phyloP scores from a whole-genome alignment of 768 basidiomycete species.

The Mycena sanguinolenta region DNA sequence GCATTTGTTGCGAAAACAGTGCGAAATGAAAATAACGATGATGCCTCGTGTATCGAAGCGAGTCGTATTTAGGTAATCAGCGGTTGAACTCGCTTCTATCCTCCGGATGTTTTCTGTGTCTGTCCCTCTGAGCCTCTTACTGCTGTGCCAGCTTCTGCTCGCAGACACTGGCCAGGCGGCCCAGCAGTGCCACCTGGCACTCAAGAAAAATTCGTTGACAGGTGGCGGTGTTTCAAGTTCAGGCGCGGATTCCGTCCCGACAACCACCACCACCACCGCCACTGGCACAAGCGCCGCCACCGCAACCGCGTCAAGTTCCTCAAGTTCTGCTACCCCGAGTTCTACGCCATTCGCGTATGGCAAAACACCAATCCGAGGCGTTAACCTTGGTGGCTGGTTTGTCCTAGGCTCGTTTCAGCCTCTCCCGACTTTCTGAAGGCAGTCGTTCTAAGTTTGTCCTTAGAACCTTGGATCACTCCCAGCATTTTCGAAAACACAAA shows the following conservation, averaged over 20 bases:
- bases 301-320: not conserved
- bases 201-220: slow-evolving; percentile 30
- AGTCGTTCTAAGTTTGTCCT: slow-evolving; percentile 77
- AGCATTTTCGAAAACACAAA: slow-evolving; percentile 76
- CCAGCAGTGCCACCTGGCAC: slow-evolving; percentile 49
- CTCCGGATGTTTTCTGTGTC: slow-evolving; percentile 30
- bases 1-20: not conserved
- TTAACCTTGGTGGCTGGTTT: slow-evolving; percentile 72
- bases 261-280: slow-evolving; percentile 24
- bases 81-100: slow-evolving; percentile 11
- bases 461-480: slow-evolving; percentile 87
- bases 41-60: slow-evolving; percentile 28
- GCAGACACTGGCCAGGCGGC: slow-evolving; percentile 35
- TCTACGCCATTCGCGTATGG: slow-evolving; percentile 45
- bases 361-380: slow-evolving; percentile 63
- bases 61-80: slow-evolving; percentile 5
- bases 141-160: slow-evolving; percentile 41
- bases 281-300: slow-evolving; percentile 3
- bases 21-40: not conserved
- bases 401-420: not conserved
- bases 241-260: slow-evolving; percentile 12
- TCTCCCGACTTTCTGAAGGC: too few relatives aligned
- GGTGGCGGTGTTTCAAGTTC: slow-evolving; percentile 8
- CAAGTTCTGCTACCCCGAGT: slow-evolving; percentile 26
- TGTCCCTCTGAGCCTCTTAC: slow-evolving; percentile 37